These are phyloP conservation scores for Pythium rhizo-oryzae DNA, from an alignment of 352 stramenopile species.

Conservation along the genomic window DNA sequence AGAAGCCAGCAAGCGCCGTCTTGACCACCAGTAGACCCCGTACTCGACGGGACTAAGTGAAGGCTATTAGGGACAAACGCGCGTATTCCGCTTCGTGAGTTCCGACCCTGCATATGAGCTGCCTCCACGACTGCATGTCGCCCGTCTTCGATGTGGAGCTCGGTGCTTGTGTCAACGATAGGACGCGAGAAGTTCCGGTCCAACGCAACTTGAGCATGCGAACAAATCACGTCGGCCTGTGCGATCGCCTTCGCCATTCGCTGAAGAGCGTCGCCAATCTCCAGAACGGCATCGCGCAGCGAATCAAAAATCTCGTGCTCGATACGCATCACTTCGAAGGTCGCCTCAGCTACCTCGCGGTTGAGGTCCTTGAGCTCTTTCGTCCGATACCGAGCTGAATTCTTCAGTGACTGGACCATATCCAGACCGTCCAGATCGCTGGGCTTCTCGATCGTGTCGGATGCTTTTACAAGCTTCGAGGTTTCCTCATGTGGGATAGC, in stretches of 20 bases:
- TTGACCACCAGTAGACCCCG: neutral
- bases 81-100: slow-evolving; percentile 42
- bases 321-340: slow-evolving; percentile 51
- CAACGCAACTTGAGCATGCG: slow-evolving; percentile 65
- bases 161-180: slow-evolving; percentile 49
- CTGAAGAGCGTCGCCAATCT: slow-evolving; percentile 37
- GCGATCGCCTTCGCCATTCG: slow-evolving; percentile 53
- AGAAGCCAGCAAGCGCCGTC: slow-evolving; percentile 68
- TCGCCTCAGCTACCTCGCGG: slow-evolving; percentile 56
- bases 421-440: slow-evolving; percentile 38
- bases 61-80: slow-evolving; percentile 79
- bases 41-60: slow-evolving; percentile 36
- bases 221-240: slow-evolving; percentile 66
- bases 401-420: slow-evolving; percentile 73
- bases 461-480: slow-evolving; percentile 37
- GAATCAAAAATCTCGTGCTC: slow-evolving; percentile 58
- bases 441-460: neutral
- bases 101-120: slow-evolving; percentile 54
- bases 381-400: slow-evolving; percentile 65
- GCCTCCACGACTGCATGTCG: slow-evolving; percentile 71
- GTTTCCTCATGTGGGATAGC: slow-evolving; percentile 69
- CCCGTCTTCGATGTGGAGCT: slow-evolving; percentile 69
- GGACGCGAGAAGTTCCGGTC: slow-evolving; percentile 67
- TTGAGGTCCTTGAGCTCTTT: slow-evolving; percentile 67
- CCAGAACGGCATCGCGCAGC: slow-evolving; percentile 41